phyloP scores from a whole-genome alignment of 352 stramenopile species.

The Plasmopara muralis region DNA sequence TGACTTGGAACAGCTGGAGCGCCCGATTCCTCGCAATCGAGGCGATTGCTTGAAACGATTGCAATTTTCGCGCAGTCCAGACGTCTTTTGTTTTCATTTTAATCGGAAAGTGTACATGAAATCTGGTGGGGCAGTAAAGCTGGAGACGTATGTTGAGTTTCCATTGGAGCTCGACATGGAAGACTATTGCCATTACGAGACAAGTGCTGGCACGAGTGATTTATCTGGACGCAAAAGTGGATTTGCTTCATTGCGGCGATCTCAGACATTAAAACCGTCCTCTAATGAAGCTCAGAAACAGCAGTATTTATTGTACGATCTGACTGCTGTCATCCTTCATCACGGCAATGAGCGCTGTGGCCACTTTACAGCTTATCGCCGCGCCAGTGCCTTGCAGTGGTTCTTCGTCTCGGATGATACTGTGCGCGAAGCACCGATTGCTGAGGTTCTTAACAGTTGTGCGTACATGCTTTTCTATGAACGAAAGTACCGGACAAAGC shows the following conservation, averaged over 20 bases:
- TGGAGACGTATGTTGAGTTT: slow-evolving; percentile 76
- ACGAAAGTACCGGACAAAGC: slow-evolving; percentile 49
- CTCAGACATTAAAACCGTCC: slow-evolving; percentile 2
- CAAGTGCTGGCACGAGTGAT: slow-evolving; percentile 23
- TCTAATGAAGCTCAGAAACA: slow-evolving; percentile 19
- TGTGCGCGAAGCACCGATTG: slow-evolving; percentile 45
- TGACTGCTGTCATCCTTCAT: slow-evolving; percentile 78
- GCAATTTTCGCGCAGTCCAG: slow-evolving; percentile 71
- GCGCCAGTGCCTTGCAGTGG: slow-evolving; percentile 50
- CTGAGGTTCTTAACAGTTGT: slow-evolving; percentile 67
- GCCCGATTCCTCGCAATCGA: slow-evolving; percentile 32
- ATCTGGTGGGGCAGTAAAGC: slow-evolving; percentile 61
- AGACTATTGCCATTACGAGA: slow-evolving; percentile 62
- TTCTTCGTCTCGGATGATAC: slow-evolving; percentile 83
- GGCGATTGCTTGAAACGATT: slow-evolving; percentile 56
- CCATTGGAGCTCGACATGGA: slow-evolving; percentile 75
- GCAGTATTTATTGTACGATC: slow-evolving; percentile 56
- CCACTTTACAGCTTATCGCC: slow-evolving; percentile 83
- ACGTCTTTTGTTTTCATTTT: slow-evolving; percentile 85
- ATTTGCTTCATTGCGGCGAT: slow-evolving; percentile 6
- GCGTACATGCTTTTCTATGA: slow-evolving; percentile 91
- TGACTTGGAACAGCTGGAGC: slow-evolving; percentile 35
- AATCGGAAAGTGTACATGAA: slow-evolving; percentile 81
- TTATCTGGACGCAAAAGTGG: slow-evolving; percentile 13
- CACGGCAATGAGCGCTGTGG: slow-evolving; percentile 80